Percentiles rank a stretch among this genome's conserved stretches.
Evolutionary conservation across 202 grass and related monocot species (phyloP).

Genomic region (Panicum virgatum): DNA sequence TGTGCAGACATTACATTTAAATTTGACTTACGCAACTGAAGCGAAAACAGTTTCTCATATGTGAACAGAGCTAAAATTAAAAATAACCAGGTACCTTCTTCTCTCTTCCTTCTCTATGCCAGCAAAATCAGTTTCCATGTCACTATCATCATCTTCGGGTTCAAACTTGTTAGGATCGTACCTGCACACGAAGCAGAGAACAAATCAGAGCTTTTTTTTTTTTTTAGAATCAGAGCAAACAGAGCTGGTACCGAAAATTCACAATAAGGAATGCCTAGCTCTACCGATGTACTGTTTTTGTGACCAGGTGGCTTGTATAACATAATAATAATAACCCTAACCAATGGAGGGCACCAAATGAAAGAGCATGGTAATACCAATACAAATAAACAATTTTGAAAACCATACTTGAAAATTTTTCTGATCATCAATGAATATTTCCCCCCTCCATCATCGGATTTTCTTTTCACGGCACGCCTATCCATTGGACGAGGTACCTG

Average conservation of each 20-base stretch:
- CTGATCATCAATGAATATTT: slow-evolving; percentile 36
- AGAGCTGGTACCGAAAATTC: background rate
- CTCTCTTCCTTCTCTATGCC: slow-evolving; percentile 84
- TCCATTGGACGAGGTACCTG: slow-evolving; percentile 44
- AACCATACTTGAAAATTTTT: slow-evolving; percentile 50
- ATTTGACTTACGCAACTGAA: background rate
- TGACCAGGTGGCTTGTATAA: background rate
- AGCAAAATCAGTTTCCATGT: slow-evolving; percentile 79
- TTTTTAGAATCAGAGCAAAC: too few species aligned
- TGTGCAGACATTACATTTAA: background rate
- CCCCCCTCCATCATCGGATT: slow-evolving; percentile 42
- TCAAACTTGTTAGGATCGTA: too few species aligned
- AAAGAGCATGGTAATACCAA: background rate
- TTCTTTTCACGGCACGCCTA: slow-evolving; percentile 36
- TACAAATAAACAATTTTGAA: background rate
- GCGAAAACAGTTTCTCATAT: background rate
- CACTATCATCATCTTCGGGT: slow-evolving; percentile 68
- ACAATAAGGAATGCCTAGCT: too few species aligned
- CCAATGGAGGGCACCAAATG: background rate
- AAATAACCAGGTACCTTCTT: slow-evolving; percentile 51
- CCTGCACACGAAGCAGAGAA: too few species aligned
- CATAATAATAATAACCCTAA: background rate
- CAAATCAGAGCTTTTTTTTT: too few species aligned
- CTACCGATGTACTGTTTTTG: background rate
- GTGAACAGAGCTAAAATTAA: background rate